Base-by-base conservation (phyloP, 495 filamentous ascomycete genomes). In the Talaromyces proteolyticus region DNA sequence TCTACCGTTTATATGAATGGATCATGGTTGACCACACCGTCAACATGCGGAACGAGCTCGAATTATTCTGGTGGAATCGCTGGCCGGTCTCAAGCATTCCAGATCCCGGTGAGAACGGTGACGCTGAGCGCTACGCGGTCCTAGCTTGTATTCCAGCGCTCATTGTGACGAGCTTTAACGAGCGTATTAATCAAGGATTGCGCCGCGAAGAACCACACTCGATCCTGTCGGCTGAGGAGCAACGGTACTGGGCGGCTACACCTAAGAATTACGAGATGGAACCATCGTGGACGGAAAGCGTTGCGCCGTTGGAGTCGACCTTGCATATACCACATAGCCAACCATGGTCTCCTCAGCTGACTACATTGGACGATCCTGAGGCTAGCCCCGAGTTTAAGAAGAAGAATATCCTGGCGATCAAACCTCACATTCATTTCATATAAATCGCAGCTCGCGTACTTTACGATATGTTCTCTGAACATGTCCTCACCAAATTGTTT, bases 361-460 rank as follows among this genome's bases (percentile, higher is more conserved):
- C 24, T 40, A 66, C 12, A 56, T 66, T 21, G 21, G 49, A 58
- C 16, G 44, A 58, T 29, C 20, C 42, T 1, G 45, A 50, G 38
- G 48, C 53, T 22, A 43, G 47, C 21, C n/a, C 23, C 37, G 40
- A 54, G 24, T 51, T 58, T 6, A 56, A 56, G 25, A 25, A 19
- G 25, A 58, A 47, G 42, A 58, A 58, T 44, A 56, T 58, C 25
- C 34, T 58, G 21, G 22, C 47, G 19, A 51, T 40, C 43, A 21
- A 48, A 23, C 56, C 56, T 19, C 53, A 58, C 50, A 52, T 58
- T 44, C 56, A 58, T 34, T 58, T 58, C 29, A 58, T 53, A 59
- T 59, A 10, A 56, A 43, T 18, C n/a, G 56, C 37, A n/a, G 16
- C n/a, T 11, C 19, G 14, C 24, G n/a, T n/a, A 86, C 86, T 38